These are phyloP conservation scores for Lolium multiflorum DNA, from an alignment of 176 grass and related monocot species.

Conservation along the genomic window DNA sequence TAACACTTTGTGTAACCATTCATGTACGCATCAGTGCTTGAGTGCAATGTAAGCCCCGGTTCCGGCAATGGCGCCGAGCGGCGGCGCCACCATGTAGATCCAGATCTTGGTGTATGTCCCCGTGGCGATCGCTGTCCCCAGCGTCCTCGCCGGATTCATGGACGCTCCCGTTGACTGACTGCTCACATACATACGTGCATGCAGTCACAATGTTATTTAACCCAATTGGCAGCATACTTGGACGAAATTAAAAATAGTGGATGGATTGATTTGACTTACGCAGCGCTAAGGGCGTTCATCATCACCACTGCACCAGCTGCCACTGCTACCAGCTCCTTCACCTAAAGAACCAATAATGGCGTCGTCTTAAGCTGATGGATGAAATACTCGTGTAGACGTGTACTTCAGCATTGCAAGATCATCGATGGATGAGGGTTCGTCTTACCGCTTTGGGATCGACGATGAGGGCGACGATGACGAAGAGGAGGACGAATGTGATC, in stretches of 20 bases:
- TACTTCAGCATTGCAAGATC: neutral
- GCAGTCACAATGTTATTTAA: neutral
- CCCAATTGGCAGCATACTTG: neutral
- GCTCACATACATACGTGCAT: neutral
- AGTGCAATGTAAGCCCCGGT: constrained; percentile 49
- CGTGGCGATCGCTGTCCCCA: constrained; percentile 56
- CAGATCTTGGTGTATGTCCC: constrained; percentile 58
- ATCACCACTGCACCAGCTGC: constrained; percentile 33
- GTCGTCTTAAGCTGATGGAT: neutral
- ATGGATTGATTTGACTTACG: constrained; percentile 31
- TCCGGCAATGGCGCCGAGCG: constrained; percentile 48
- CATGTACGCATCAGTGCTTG: constrained; percentile 22
- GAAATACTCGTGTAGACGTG: neutral
- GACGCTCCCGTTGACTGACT: constrained; percentile 57
- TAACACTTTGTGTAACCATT: neutral
- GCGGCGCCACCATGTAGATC: constrained; percentile 60
- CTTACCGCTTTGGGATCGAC: constrained; percentile 46
- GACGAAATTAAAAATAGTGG: neutral
- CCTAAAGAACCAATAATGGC: constrained; percentile 21
- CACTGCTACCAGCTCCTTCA: constrained; percentile 49
- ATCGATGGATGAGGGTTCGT: neutral
- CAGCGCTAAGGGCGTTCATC: constrained; percentile 47
- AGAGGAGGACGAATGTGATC: constrained; percentile 66
- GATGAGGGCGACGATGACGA: constrained; percentile 57
- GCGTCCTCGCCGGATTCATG: constrained; percentile 69